A percentile compares a stretch with the other conserved stretches of the same genome.
Evolutionary conservation across 2,329 filamentous ascomycete genomes (phyloP).

Genomic region (Aspergillus fischeri): DNA sequence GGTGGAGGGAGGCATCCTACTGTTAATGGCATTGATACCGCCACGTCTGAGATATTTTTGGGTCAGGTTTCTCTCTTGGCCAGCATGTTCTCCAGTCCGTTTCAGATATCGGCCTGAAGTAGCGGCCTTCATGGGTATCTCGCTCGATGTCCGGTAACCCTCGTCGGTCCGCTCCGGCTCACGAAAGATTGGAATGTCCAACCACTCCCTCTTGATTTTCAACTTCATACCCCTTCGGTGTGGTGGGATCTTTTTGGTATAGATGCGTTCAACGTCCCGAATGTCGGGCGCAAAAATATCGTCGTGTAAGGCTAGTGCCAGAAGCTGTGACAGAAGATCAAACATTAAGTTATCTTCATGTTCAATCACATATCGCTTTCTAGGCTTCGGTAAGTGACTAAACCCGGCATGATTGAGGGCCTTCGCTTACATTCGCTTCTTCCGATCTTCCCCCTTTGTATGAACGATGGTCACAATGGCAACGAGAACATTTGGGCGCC

Average conservation of each 20-base stretch:
- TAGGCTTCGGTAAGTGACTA: conserved; percentile 6
- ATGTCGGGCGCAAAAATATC: conserved; percentile 12
- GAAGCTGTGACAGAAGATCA: conserved; percentile 13
- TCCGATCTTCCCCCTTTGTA: conserved; percentile 18
- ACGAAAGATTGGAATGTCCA: conserved; percentile 13
- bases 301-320: conserved; percentile 11
- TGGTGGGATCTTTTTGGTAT: conserved; percentile 10
- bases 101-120: conserved; percentile 15
- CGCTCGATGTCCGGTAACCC: conserved; percentile 11
- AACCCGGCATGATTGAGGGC: not conserved
- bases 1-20: conserved; percentile 6
- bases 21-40: conserved; percentile 18
- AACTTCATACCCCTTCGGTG: conserved; percentile 11
- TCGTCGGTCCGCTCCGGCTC: conserved; percentile 11
- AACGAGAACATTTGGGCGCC: conserved; percentile 9
- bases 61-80: conserved; percentile 10
- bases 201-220: conserved; percentile 15
- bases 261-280: conserved; percentile 12
- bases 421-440: conserved; percentile 15
- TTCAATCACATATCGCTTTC: conserved; percentile 18
- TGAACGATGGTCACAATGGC: conserved; percentile 17
- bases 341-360: conserved; percentile 16
- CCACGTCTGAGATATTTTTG: conserved; percentile 13
- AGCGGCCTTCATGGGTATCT: conserved; percentile 6
- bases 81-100: conserved; percentile 5